Percentiles rank a stretch among this genome's conserved stretches.
These are phyloP conservation scores for Suillus spraguei DNA, from an alignment of 768 basidiomycete species.

Conservation along the genomic window DNA sequence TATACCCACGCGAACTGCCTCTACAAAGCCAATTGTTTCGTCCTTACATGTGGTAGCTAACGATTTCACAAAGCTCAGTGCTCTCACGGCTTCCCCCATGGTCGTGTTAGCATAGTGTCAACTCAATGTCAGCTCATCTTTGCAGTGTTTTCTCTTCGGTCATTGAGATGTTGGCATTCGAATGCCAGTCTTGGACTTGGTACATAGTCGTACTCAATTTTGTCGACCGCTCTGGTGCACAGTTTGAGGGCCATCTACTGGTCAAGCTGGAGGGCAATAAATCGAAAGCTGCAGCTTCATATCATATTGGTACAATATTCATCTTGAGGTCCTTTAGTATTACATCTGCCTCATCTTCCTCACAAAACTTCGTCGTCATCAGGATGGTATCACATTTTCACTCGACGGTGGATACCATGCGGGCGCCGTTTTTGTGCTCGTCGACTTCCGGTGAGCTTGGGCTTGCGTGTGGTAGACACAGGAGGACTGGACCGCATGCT, in stretches of 20 bases:
- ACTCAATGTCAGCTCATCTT: neutral
- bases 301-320: neutral
- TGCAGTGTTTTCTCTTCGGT: neutral
- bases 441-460: neutral
- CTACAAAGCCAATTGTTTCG: neutral
- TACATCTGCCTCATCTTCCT: neutral
- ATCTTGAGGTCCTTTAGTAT: neutral
- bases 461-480: neutral
- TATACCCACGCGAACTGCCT: neutral
- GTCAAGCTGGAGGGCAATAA: too few species aligned
- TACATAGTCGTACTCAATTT: neutral
- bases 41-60: neutral
- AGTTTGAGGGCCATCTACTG: constrained; percentile 79
- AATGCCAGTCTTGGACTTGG: neutral
- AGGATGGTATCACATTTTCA: neutral
- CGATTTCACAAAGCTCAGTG: neutral
- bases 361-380: neutral
- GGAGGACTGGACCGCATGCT: neutral
- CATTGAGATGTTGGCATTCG: neutral
- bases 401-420: neutral
- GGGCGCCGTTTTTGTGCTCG: neutral
- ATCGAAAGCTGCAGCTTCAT: neutral
- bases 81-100: neutral
- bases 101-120: neutral
- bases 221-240: constrained; percentile 72